These are phyloP conservation scores for Tylopilus sp. DNA, from an alignment of 768 basidiomycete species.

Conservation along the genomic window DNA sequence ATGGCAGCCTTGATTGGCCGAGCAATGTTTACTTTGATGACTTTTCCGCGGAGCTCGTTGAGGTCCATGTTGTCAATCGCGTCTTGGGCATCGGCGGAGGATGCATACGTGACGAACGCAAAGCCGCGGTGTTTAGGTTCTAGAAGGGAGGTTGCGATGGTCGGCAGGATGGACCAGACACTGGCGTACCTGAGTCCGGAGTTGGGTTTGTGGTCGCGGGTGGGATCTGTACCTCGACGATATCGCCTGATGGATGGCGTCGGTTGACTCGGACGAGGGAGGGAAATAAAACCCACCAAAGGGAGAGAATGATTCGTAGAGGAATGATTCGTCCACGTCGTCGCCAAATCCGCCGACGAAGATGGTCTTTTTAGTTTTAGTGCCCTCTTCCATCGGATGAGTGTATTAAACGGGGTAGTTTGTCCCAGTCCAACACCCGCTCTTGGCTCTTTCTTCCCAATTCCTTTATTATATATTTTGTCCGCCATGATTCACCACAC, in stretches of 20 bases:
- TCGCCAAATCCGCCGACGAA: constrained; percentile 83
- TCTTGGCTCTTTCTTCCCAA: not conserved
- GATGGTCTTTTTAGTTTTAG: constrained; percentile 80
- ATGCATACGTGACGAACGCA: constrained; percentile 86
- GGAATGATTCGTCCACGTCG: constrained; percentile 72
- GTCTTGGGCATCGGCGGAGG: constrained; percentile 83
- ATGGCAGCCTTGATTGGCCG: constrained; percentile 72
- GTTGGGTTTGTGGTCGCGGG: constrained; percentile 69
- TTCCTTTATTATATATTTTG: not conserved
- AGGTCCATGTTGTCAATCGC: constrained; percentile 99
- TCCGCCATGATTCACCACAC: not conserved
- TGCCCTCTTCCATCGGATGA: constrained; percentile 69
- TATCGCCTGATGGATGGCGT: constrained; percentile 59
- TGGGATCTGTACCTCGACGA: constrained; percentile 89
- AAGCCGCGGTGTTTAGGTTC: constrained; percentile 89
- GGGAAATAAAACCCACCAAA: constrained; percentile 60
- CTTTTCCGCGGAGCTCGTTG: constrained; percentile 78
- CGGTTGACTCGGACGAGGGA: not conserved
- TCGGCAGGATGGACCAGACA: constrained; percentile 1
- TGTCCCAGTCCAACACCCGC: constrained; percentile 7
- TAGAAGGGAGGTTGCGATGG: constrained; percentile 23
- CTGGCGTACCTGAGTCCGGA: constrained; percentile 49
- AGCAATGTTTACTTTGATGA: constrained; percentile 82
- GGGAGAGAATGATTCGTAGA: constrained; percentile 79
- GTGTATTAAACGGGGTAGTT: constrained; percentile 1